Evolutionary conservation across 345 rosid genomes (phyloP).

Genomic region (Durio zibethinus): DNA sequence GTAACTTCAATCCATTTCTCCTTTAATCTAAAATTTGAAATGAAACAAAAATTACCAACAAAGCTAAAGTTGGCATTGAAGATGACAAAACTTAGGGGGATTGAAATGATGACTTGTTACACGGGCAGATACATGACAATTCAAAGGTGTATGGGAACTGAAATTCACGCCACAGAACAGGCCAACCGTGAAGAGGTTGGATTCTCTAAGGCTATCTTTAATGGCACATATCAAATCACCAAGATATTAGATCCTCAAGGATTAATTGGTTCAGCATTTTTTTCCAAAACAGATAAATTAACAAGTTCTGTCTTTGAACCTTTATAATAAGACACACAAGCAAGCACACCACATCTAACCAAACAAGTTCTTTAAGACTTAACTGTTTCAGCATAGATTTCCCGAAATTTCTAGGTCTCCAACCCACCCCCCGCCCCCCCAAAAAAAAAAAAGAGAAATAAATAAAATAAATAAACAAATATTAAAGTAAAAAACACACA

Average conservation of each 20-base stretch:
- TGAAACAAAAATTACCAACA: background rate
- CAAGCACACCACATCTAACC: background rate
- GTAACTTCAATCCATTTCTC: constrained; percentile 87
- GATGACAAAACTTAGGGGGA: background rate
- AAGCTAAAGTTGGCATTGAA: background rate
- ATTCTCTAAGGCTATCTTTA: background rate
- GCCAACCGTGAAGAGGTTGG: background rate
- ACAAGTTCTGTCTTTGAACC: background rate
- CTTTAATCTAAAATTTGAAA: constrained; percentile 53
- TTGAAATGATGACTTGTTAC: background rate
- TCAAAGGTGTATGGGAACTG: background rate
- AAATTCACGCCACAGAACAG: constrained; percentile 12
- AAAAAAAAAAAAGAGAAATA: too few species aligned
- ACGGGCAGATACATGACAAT: background rate
- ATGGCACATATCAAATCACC: background rate
- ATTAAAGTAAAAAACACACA: background rate
- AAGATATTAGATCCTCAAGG: background rate
- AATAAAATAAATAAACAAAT: too few species aligned
- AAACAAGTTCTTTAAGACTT: background rate
- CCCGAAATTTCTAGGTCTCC: background rate
- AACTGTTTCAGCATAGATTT: background rate
- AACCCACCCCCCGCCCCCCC: background rate
- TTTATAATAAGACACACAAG: background rate
- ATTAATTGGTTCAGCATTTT: background rate
- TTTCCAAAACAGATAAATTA: background rate